Base-by-base conservation (phyloP, 75 land plant genomes). In the Pseudotsuga menziesii region DNA sequence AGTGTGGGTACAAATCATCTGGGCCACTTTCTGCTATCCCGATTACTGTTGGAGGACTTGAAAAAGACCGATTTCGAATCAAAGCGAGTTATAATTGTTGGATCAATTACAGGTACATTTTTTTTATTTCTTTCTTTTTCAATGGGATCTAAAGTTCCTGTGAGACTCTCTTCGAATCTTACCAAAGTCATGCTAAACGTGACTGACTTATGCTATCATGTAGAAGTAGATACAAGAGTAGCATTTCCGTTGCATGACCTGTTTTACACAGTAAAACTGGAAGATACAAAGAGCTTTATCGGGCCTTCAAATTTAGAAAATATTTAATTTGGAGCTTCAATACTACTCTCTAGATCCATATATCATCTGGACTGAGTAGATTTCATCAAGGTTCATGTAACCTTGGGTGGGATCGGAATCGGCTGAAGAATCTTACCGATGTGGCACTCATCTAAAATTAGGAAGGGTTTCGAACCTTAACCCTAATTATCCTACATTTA, bases 1-100 rank as follows among this genome's bases (percentile, higher is more conserved):
- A 97, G 99, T 64, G 98, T 94, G 48, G 99, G 92, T 17, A 94
- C 93, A 41, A 97, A 97, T 85, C 99, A 97, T 76, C 88, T 97
- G 23, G 99, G 99, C 22, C 99, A 97, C 82, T 97, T 91, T 84
- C 88, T 94, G 32, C 85, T 97, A 3, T 82, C 93, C 8, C 81
- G 95, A 25, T 62, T 92, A 70, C 78, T 97, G 72, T 80, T 97
- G 60, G 94, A 96, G 63, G 98, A 94, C 69, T 35, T 94, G 83
- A 78, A 86, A 72, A 75, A 84, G 61, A 87, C 95, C 14, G 95
- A 92, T 75, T 79, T 84, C 78, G 87, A 83, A 12, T 91, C 90
- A 11, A 86, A 84, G 82, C 82, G 98, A 7, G 78, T 92, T 83
- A 94, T 97, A 75, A 97, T 97, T 61, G 99, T 97, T 54, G 99